phyloP scores from a whole-genome alignment of 306 rosid genomes.

The Rosa chinensis region DNA sequence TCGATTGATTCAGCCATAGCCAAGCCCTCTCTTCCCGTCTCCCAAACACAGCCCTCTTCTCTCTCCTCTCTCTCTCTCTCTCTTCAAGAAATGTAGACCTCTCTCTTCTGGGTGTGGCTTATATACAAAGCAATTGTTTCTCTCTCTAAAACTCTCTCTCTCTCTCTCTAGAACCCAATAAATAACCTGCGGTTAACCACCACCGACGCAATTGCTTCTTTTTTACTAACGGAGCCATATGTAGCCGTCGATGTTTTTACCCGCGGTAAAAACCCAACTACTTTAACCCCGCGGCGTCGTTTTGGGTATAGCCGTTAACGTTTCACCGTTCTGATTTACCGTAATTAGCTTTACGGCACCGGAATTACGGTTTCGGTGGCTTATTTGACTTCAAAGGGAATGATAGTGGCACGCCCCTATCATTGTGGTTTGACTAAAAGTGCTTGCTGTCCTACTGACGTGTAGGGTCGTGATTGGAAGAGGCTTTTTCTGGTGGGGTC shows the following conservation, averaged over 20 bases:
- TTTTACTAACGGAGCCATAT: slow-evolving; percentile 7
- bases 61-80: slow-evolving; percentile 17
- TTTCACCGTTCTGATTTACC: slow-evolving; percentile 3
- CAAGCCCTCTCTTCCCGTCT: slow-evolving; percentile 42
- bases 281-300: slow-evolving; percentile 18
- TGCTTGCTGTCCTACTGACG: slow-evolving; percentile 23
- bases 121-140: slow-evolving; percentile 52
- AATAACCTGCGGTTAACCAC: slow-evolving; percentile 50
- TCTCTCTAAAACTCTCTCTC: slow-evolving; percentile 25
- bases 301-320: not conserved
- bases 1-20: slow-evolving; percentile 75
- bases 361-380: slow-evolving; percentile 24
- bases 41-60: slow-evolving; percentile 39
- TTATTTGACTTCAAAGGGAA: slow-evolving; percentile 4
- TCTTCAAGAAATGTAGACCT: slow-evolving; percentile 35
- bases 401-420: slow-evolving; percentile 26
- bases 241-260: too few relatives aligned
- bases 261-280: slow-evolving; percentile 14
- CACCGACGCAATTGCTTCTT: slow-evolving; percentile 55
- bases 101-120: slow-evolving; percentile 51
- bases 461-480: slow-evolving; percentile 34
- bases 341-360: not conserved
- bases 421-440: slow-evolving; percentile 53
- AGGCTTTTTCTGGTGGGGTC: slow-evolving; percentile 15
- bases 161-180: slow-evolving; percentile 9